Percentiles rank a stretch among this genome's conserved stretches.
These are phyloP conservation scores for Umbilicaria muhlenbergii DNA, from an alignment of 495 filamentous ascomycete species.

Conservation along the genomic window DNA sequence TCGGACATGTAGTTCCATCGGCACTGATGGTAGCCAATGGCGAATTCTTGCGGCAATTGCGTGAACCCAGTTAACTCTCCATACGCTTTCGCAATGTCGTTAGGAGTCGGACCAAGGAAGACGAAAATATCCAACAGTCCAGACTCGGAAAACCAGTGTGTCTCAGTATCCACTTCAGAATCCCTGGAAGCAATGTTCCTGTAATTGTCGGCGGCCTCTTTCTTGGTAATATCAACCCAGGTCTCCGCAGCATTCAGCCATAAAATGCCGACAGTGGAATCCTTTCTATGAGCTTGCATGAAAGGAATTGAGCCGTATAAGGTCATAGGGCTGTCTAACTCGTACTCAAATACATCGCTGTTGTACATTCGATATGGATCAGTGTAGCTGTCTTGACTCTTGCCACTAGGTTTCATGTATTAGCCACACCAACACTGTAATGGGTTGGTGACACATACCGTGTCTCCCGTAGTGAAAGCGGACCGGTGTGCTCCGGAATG, in stretches of 20 bases:
- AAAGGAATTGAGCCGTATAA: conserved; percentile 89
- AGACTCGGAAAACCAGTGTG: conserved; percentile 92
- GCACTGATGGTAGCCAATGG: conserved; percentile 90
- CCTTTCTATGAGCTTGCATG: conserved; percentile 91
- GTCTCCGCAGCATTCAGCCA: conserved; percentile 97
- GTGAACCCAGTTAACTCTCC: conserved; percentile 82
- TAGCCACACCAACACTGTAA: neutral
- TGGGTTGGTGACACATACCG: conserved; percentile 26
- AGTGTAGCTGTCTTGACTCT: conserved; percentile 65
- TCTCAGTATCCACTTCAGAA: conserved; percentile 59
- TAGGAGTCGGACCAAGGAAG: conserved; percentile 74
- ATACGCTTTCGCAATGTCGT: conserved; percentile 66
- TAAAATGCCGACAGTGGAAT: conserved; percentile 88
- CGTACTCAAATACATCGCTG: conserved; percentile 92
- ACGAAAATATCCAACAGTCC: conserved; percentile 86
- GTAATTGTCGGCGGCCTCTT: conserved; percentile 50
- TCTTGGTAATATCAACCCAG: conserved; percentile 87
- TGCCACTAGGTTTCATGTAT: conserved; percentile 26
- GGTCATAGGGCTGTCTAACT: conserved; percentile 93
- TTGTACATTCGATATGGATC: conserved; percentile 97
- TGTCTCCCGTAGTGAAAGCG: conserved; percentile 76
- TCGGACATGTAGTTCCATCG: conserved; percentile 98
- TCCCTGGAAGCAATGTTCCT: conserved; percentile 45
- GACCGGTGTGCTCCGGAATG: conserved; percentile 85
- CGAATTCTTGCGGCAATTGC: conserved; percentile 77